Evolutionary conservation across 805 yeast genomes (phyloP).

Genomic region (Yamadazyma kitorensis): DNA sequence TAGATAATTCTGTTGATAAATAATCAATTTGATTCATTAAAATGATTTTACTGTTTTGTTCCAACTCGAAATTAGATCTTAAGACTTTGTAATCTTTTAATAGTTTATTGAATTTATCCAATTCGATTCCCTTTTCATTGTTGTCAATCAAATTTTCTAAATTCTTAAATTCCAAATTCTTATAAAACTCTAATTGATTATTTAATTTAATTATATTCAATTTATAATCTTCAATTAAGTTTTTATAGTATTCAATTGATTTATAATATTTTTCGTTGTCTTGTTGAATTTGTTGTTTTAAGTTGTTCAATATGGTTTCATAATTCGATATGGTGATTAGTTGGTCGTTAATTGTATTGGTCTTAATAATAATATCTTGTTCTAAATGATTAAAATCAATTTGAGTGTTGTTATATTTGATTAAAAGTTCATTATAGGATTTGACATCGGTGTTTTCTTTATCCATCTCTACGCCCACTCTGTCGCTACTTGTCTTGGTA

Average conservation of each 20-base stretch:
- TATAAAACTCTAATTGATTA: constrained; percentile 16
- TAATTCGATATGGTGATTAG: constrained; percentile 20
- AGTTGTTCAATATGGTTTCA: constrained; percentile 26
- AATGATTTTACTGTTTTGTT: constrained; percentile 48
- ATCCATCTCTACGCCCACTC: neutral
- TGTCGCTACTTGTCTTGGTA: neutral
- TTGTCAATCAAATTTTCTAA: constrained; percentile 7
- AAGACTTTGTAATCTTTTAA: constrained; percentile 38
- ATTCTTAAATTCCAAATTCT: constrained; percentile 12
- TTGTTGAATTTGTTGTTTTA: constrained; percentile 25
- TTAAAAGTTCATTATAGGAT: constrained; percentile 30
- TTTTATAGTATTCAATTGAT: constrained; percentile 32
- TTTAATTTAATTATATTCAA: constrained; percentile 19
- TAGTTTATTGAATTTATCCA: constrained; percentile 13
- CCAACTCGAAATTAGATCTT: constrained; percentile 51
- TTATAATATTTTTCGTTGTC: constrained; percentile 24
- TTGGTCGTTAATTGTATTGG: constrained; percentile 24
- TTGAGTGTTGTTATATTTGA: constrained; percentile 22
- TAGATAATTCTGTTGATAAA: constrained; percentile 41
- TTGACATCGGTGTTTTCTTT: constrained; percentile 2
- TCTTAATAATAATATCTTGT: constrained; percentile 26
- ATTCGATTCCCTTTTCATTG: constrained; percentile 6
- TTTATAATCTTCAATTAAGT: constrained; percentile 31
- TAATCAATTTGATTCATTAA: constrained; percentile 55
- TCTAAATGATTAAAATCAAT: constrained; percentile 31